A percentile compares a stretch with the other conserved stretches of the same genome.
phyloP scores from a whole-genome alignment of 1,139 yeast species.

The Pneumocystis carinii region DNA sequence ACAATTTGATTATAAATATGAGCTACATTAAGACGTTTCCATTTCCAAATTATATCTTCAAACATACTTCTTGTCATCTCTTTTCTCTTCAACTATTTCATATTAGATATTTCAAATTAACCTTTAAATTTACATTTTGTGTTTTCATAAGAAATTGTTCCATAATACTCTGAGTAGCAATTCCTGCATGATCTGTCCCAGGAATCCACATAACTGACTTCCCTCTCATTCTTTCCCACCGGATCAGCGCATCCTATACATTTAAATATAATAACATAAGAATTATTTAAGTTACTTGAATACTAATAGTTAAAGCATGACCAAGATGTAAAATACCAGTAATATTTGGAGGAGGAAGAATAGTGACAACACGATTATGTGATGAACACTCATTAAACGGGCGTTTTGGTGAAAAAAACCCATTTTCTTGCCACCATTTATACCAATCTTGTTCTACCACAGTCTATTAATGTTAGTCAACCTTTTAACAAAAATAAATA shows the following conservation, averaged over 20 bases:
- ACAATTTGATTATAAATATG: slow-evolving; percentile 2
- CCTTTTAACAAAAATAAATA: background rate
- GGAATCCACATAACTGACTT: slow-evolving; percentile 9
- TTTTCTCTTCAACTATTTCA: background rate
- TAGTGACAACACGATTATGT: background rate
- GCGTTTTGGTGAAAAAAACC: background rate
- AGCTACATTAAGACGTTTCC: background rate
- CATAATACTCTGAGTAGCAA: slow-evolving; percentile 12
- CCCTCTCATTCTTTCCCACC: slow-evolving; percentile 8
- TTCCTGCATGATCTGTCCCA: slow-evolving; percentile 14
- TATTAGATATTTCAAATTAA: background rate
- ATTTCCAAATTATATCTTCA: slow-evolving; percentile 4
- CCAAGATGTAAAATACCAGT: slow-evolving; percentile 13
- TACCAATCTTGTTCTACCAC: slow-evolving; percentile 1
- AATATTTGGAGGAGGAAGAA: slow-evolving; percentile 13
- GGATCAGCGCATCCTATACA: slow-evolving; percentile 7
- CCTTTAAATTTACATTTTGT: slow-evolving; percentile 2
- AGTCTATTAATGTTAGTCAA: background rate
- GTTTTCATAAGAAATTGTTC: slow-evolving; percentile 5
- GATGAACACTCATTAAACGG: background rate
- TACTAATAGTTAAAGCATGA: slow-evolving; percentile 12
- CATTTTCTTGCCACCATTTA: slow-evolving; percentile 1
- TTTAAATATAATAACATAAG: background rate
- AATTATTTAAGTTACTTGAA: slow-evolving; percentile 3
- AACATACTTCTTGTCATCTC: slow-evolving; percentile 6